Percentiles rank a stretch among this genome's conserved stretches.
Conservation (phyloP, 2,329 filamentous ascomycete genomes). For the Arachnomyces sp. region DNA sequence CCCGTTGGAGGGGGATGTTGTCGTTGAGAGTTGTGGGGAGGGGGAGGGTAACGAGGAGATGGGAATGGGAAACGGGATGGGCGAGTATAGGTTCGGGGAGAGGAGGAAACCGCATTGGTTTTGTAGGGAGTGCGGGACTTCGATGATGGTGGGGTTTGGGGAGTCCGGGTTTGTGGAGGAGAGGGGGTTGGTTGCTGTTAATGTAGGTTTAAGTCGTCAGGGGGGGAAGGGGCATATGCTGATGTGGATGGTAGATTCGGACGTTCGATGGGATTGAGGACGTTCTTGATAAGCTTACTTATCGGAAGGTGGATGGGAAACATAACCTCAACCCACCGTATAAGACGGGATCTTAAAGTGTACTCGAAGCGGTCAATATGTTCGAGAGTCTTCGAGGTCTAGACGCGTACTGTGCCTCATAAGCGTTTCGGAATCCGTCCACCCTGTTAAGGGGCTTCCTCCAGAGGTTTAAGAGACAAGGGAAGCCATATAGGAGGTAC, state of each 20-base stretch:
- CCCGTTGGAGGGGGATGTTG: constrained; percentile 18
- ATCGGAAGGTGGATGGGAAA: constrained; percentile 2
- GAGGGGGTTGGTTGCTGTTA: constrained; percentile 2
- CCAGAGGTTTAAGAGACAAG: too few species aligned
- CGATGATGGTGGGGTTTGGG: constrained; percentile 3
- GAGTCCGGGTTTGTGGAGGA: constrained; percentile 1
- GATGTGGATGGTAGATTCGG: constrained; percentile 1
- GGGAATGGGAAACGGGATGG: neutral
- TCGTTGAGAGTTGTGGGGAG: neutral
- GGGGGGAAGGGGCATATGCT: neutral
- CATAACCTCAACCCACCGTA: neutral
- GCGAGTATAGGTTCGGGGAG: constrained; percentile 1
- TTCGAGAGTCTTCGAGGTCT: too few species aligned
- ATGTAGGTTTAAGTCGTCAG: constrained; percentile 3
- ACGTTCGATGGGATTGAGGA: constrained; percentile 5
- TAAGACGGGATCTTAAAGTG: too few species aligned
- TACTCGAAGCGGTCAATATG: too few species aligned
- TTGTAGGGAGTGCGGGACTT: constrained; percentile 3
- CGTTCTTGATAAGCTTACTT: constrained; percentile 4
- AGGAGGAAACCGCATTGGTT: constrained; percentile 2
- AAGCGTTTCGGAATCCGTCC: too few species aligned
- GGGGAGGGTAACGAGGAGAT: neutral
- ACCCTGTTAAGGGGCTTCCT: too few species aligned
- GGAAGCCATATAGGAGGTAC: too few species aligned
- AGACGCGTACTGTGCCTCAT: too few species aligned